Conservation (phyloP, 768 basidiomycete species). For the Pisolithus microcarpus region DNA sequence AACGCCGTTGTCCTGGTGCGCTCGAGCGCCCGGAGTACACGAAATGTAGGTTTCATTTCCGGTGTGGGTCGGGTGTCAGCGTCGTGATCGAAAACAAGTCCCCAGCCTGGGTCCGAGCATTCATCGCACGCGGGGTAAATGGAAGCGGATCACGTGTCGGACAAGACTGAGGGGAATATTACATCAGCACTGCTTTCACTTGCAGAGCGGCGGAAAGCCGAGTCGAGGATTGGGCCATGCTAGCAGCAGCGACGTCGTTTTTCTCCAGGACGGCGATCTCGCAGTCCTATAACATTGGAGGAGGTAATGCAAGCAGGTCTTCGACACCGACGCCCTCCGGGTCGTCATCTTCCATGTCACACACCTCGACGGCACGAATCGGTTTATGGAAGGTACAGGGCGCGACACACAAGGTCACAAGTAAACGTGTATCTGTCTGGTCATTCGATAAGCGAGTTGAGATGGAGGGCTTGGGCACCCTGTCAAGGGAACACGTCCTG, state of each 20-base stretch:
- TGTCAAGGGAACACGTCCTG: conserved; percentile 64
- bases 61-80: not conserved
- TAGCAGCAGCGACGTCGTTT: conserved; percentile 79
- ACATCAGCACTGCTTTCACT: not conserved
- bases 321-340: conserved; percentile 30
- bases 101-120: not conserved
- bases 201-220: not conserved
- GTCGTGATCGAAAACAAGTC: not conserved
- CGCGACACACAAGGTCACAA: conserved; percentile 82
- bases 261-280: conserved; percentile 76
- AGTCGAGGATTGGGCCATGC: conserved; percentile 35
- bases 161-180: too few species aligned
- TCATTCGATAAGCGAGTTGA: conserved; percentile 80
- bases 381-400: conserved; percentile 88
- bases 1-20: conserved; percentile 59
- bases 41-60: conserved; percentile 46
- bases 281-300: conserved; percentile 67
- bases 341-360: conserved; percentile 31
- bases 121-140: not conserved
- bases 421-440: conserved; percentile 91
- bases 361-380: conserved; percentile 49
- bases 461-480: conserved; percentile 57
- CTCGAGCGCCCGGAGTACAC: conserved; percentile 34
- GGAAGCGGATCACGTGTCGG: too few species aligned
- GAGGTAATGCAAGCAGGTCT: conserved; percentile 30